Evolutionary conservation across 495 filamentous ascomycete species (phyloP).

Genomic region (Alectoria sarmentosa): DNA sequence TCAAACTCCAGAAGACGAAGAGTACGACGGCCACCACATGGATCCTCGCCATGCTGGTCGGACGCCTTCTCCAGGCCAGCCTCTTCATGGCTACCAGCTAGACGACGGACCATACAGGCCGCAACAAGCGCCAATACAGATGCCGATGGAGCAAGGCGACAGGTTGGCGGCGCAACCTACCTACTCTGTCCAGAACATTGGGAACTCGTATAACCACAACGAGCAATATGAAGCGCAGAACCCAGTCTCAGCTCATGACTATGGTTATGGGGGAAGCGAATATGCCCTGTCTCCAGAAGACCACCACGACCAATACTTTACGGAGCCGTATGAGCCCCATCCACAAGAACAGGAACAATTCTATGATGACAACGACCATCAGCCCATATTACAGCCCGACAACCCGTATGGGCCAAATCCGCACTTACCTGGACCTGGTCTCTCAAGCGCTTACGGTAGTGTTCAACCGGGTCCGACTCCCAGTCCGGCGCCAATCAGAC

Average conservation of each 20-base stretch:
- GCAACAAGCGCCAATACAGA: conserved; percentile 50
- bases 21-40: conserved; percentile 58
- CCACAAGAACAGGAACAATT: conserved; percentile 42
- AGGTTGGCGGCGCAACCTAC: conserved; percentile 64
- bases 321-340: conserved; percentile 69
- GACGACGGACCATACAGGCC: conserved; percentile 57
- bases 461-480: conserved; percentile 42
- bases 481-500: conserved; percentile 63
- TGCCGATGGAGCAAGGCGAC: conserved; percentile 63
- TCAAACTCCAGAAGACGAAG: conserved; percentile 33
- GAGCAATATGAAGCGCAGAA: conserved; percentile 53
- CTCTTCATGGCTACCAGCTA: conserved; percentile 61
- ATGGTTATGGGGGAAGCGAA: conserved; percentile 47
- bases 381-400: conserved; percentile 53
- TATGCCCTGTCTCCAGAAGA: conserved; percentile 74
- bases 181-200: conserved; percentile 77
- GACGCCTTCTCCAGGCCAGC: conserved; percentile 49
- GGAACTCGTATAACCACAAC: conserved; percentile 62
- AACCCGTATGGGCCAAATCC: conserved; percentile 54
- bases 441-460: conserved; percentile 29
- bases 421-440: conserved; percentile 39
- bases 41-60: conserved; percentile 47
- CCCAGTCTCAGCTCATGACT: conserved; percentile 34
- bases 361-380: conserved; percentile 51
- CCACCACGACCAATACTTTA: conserved; percentile 83